Base-by-base conservation (phyloP, 495 filamentous ascomycete genomes). In the Xylaria sp. region DNA sequence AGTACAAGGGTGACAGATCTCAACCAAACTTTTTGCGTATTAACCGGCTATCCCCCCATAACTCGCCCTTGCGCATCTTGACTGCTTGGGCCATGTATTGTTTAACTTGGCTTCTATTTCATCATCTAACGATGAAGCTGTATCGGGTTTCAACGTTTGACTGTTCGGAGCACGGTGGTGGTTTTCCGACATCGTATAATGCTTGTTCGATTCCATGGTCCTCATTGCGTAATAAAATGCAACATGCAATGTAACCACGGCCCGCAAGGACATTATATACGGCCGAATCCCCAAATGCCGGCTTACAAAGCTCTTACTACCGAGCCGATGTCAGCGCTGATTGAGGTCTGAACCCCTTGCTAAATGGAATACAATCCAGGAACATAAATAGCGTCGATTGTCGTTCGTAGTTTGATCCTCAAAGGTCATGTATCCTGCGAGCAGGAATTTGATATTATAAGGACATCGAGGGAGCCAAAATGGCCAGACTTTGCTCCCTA, bases 281-380 rank as follows among this genome's bases (percentile, higher is more conserved):
- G 3, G 40, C 9, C 19, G 44, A 37, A 19, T 46, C 14, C 4
- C 64, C 64, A 67, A 67, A 41, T 67, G 64, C 64, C 64, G 64
- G 64, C 44, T 67, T 52, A 67, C 46, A 37, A 67, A 67, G 64
- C n/a, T 40, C 61, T 64, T 37, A 67, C 46, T 52, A 41, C 24
- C 3, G 14, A 26, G 37, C 19, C 21, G 6, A 17, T 37, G 46
- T 52, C 15, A 15, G 63, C 33, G 21, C 64, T 52, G 33, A 55
- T 52, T 53, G 41, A 46, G 41, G 15, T 17, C 61, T 11, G 33
- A 64, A n/a, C 5, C 7, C 15, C 1, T 9, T 64, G 7, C 14
- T 17, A n/a, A 17, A 40, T 55, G 14, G 4, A 15, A 37, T 40
- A 9, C 17, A 2, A 53, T 52, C 0, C 11, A 55, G 4, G 3